Percentiles rank a stretch among this genome's conserved stretches.
Evolutionary conservation across 2,329 filamentous ascomycete species (phyloP).

Genomic region (Tolypocladium capitatum): DNA sequence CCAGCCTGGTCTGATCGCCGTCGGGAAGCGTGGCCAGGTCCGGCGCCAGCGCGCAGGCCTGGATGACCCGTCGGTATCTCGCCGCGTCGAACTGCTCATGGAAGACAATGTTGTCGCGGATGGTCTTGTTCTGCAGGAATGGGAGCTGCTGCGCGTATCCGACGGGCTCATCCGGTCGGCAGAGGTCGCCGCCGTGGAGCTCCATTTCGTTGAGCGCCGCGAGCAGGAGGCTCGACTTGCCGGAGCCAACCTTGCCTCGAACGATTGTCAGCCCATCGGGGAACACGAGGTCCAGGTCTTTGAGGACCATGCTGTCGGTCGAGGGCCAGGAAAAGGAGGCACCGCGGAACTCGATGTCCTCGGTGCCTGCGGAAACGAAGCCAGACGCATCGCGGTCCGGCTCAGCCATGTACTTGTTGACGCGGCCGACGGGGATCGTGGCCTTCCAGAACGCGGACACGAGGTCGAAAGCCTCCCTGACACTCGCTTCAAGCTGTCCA

Average conservation of each 20-base stretch:
- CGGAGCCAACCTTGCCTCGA: conserved; percentile 45
- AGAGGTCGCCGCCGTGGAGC: conserved; percentile 38
- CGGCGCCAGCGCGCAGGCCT: conserved; percentile 43
- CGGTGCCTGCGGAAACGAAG: conserved; percentile 16
- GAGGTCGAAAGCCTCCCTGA: conserved; percentile 62
- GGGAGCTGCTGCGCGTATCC: conserved; percentile 47
- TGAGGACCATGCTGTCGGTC: conserved; percentile 36
- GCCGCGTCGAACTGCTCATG: conserved; percentile 39
- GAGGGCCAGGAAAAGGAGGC: conserved; percentile 76
- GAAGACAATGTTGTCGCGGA: conserved; percentile 52
- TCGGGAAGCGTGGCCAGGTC: conserved; percentile 43
- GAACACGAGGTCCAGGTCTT: conserved; percentile 32
- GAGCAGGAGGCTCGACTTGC: conserved; percentile 48
- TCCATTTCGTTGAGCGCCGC: conserved; percentile 54
- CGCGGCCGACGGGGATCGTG: conserved; percentile 66
- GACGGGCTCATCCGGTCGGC: conserved; percentile 34
- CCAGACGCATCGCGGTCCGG: conserved; percentile 54
- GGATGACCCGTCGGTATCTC: conserved; percentile 45
- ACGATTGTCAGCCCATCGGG: conserved; percentile 38
- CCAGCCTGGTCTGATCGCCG: conserved; percentile 45
- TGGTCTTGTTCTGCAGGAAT: conserved; percentile 53
- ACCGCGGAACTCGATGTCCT: conserved; percentile 39
- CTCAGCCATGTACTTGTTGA: conserved; percentile 78
- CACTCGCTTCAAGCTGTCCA: conserved; percentile 55
- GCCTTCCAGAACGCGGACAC: conserved; percentile 71